Base-by-base conservation (phyloP, 352 stramenopile genomes). In the Pythium pyrilobum region DNA sequence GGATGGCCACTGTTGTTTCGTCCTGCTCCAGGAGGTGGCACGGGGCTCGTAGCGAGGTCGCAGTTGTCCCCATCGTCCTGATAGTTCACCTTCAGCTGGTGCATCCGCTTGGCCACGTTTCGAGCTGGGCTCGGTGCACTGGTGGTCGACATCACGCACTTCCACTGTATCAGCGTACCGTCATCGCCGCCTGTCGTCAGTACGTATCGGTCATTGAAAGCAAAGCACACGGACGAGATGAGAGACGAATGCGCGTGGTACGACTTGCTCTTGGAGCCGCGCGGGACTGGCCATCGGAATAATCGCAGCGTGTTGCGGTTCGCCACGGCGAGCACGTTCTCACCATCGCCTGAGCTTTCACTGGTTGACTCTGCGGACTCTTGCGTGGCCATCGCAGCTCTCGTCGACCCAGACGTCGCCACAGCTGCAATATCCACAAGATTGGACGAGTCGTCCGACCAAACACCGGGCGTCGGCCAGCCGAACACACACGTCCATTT, bases 401-500 rank as follows among this genome's bases (percentile, higher is more conserved):
- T 43, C 15, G 24, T 50, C 8, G 13, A 8, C 15, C 59, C 59
- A 1, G 74, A 81, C 5, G 74, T 69, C 25, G 61, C 71, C 2
- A 87, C 56, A 20, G 64, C 65, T 6, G 66, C 52, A 47, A 89
- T 83, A 41, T 87, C 74, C 8, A 67, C 59, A 32, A 84, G 52
- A 32, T 70, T 81, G 1, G 76, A 74, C 21, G 59, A 61, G 12
- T 85, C 71, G 11, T 80, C 68, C 5, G 54, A 58, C 79, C 79
- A 89, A 34, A 87, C 81, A 4, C 79, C 79, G 13, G 74, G 59
- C 0, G 71, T 84, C 16, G 76, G 52, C 79, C 79, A 89, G 12
- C 79, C 76, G 57, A 86, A 89, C 13, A 81, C 73, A 28, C 72
- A 85, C 5, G 72, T 85, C 79, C 76, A 89, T 36, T 77, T 79